Evolutionary conservation across 2,329 filamentous ascomycete genomes (phyloP).

Genomic region (Alternaria novae-zelandiae): DNA sequence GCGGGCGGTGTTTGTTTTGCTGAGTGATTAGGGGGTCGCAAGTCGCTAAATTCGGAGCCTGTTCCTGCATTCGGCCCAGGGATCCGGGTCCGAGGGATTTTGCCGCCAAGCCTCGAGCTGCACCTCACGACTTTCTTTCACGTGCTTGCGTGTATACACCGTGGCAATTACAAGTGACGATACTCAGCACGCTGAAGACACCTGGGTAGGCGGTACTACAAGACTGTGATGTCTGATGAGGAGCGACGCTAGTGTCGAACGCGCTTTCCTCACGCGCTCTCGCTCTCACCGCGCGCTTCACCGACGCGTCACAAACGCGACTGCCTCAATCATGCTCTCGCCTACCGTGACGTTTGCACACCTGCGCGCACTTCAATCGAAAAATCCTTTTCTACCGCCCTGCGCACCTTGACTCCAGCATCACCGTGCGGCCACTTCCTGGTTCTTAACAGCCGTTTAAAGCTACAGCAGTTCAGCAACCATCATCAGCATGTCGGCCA

Average conservation of each 20-base stretch:
- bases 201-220: not conserved
- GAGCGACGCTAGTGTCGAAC: conserved; percentile 2
- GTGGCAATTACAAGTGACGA: not conserved
- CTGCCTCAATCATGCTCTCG: conserved; percentile 4
- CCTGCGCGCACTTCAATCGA: not conserved
- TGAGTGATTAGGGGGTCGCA: not conserved
- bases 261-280: conserved; percentile 12
- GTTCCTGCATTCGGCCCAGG: conserved; percentile 13
- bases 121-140: not conserved
- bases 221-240: not conserved
- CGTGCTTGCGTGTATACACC: not conserved
- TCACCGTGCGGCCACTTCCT: no score
- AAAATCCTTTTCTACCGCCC: not conserved
- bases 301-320: conserved; percentile 12
- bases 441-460: no score
- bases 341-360: conserved; percentile 2
- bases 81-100: not conserved
- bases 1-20: not conserved
- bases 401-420: no score
- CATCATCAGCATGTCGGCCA: no score
- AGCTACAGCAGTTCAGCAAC: no score
- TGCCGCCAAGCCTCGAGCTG: conserved; percentile 5
- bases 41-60: conserved; percentile 5
- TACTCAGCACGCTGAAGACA: not conserved
- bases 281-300: conserved; percentile 4